Evolutionary conservation across 208 protist genomes (phyloP).

Genomic region (Angomonas ambiguus): DNA sequence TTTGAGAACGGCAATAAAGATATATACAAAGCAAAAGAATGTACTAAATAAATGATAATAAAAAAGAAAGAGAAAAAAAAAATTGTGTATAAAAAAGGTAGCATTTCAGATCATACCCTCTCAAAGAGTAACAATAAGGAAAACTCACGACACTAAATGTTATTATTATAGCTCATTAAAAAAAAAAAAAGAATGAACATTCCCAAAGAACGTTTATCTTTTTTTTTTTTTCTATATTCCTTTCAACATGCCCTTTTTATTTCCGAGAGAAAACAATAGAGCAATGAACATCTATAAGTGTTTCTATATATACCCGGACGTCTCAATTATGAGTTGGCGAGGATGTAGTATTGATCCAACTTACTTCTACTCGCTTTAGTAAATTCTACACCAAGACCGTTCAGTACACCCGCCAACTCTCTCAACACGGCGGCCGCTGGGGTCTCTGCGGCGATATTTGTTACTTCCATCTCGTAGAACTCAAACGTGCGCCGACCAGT

Average conservation of each 20-base stretch:
- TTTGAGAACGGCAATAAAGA: neutral
- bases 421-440: constrained; percentile 26
- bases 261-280: neutral
- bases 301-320: neutral
- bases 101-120: neutral
- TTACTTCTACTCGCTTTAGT: constrained; percentile 43
- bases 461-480: constrained; percentile 62
- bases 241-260: neutral
- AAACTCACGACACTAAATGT: no score
- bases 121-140: no score
- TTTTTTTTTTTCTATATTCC: constrained; percentile 5
- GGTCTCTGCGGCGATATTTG: constrained; percentile 25
- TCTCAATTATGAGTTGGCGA: neutral
- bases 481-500: constrained; percentile 23
- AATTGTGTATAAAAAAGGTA: neutral
- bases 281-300: neutral
- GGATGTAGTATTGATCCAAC: constrained; percentile 53
- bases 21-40: neutral
- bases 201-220: neutral
- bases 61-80: constrained; percentile 12
- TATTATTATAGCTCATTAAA: no score
- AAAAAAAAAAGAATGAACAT: constrained; percentile 5
- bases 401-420: constrained; percentile 38
- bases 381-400: constrained; percentile 54
- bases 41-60: neutral